Evolutionary conservation across 352 stramenopile species (phyloP).

Genomic region (Phytophthora ohioensis): DNA sequence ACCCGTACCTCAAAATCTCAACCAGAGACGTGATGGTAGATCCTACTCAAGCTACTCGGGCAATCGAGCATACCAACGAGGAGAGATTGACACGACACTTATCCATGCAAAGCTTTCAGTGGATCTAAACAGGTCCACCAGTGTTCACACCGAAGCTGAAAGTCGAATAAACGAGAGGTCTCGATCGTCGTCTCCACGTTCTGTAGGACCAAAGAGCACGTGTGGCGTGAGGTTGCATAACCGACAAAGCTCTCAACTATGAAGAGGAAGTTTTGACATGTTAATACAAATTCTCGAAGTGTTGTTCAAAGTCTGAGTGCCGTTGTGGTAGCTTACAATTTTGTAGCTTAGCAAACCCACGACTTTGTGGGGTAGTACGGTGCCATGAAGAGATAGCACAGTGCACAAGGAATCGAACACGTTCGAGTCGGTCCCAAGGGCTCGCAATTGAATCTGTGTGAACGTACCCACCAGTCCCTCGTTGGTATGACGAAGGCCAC

Average conservation of each 20-base stretch:
- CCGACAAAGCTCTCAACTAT: not conserved
- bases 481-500: no score
- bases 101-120: not conserved
- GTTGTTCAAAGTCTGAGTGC: no score
- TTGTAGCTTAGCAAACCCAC: no score
- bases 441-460: no score
- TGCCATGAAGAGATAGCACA: no score
- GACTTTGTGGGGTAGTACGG: no score
- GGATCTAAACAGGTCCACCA: constrained; percentile 4
- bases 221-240: constrained; percentile 12
- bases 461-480: no score
- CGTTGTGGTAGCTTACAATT: no score
- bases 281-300: not conserved
- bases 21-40: constrained; percentile 6
- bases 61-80: not conserved
- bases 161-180: not conserved
- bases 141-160: not conserved
- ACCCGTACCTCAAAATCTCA: not conserved
- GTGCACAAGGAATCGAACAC: no score
- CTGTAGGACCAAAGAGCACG: constrained; percentile 13
- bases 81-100: not conserved
- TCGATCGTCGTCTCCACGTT: constrained; percentile 7
- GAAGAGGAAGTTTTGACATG: not conserved
- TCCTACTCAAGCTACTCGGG: constrained; percentile 22
- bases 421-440: no score